Evolutionary conservation across 2,329 filamentous ascomycete genomes (phyloP), one percentile per base, ranked within the genome.

Genomic region (Xylaria sp.): DNA sequence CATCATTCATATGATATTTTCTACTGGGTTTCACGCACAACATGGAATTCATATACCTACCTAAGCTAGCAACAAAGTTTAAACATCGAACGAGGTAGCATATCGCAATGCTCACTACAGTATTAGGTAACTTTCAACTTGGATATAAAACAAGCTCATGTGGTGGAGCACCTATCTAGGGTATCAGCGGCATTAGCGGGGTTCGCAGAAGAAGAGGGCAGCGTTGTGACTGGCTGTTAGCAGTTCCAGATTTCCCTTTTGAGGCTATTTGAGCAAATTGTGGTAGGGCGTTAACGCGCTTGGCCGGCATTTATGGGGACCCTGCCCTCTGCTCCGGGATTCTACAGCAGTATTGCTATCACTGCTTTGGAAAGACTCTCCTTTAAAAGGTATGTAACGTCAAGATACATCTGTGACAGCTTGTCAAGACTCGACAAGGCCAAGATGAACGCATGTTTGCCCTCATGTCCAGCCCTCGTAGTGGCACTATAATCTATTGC

Each of bases 191-290:
- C 9, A 31, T 4, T 23, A 43, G 40, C 9, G 40, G 49, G 23
- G 35, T 1, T 28, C 14, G 28, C 28, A 19, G 11, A 40, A 15
- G 23, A 35, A 23, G 46, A 23, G 40, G 35, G 33, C 50, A 17
- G 15, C 17, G 40, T 40, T 57, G 28, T 67, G 53, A 68, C 63
- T 69, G 66, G 66, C 59, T 61, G 46, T 46, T 17, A 25, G 51
- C 55, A 49, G 15, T n/a, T 28, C 17, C 40, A 43, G 60, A 38
- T 64, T 54, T 65, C 63, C 53, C 57, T 66, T 79, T 66, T 79
- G 79, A 78, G 80, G 73, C 74, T 72, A 72, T 82, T 82, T 83
- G 80, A 83, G 80, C 80, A 83, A 77, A 70, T 82, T 83, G 61
- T 68, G 61, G 63, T 42, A 25, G 54, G n/a, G 19, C 63, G 23